Conservation (phyloP, 2,329 filamentous ascomycete genomes). For the Exophiala sp. region DNA sequence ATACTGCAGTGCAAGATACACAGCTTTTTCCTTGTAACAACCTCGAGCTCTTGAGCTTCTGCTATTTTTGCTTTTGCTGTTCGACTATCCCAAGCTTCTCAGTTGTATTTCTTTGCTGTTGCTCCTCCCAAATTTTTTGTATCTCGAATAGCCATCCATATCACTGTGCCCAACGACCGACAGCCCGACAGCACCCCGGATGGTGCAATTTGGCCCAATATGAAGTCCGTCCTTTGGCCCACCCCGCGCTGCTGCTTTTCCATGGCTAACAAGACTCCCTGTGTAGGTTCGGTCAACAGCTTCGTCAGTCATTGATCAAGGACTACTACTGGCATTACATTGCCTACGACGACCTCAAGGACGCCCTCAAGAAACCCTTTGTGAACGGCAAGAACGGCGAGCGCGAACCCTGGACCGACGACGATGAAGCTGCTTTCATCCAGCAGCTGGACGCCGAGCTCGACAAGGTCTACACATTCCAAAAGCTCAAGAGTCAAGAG, state of each 20-base stretch:
- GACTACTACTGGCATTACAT: slow-evolving; percentile 99
- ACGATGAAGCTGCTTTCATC: slow-evolving; percentile 86
- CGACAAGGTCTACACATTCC: slow-evolving; percentile 96
- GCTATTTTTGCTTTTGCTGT: not conserved
- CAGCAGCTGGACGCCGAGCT: slow-evolving; percentile 81
- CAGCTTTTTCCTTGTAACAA: not conserved
- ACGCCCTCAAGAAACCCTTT: slow-evolving; percentile 69
- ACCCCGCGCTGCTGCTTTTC: not conserved
- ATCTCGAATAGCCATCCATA: not conserved
- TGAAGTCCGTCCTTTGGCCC: slow-evolving; percentile 6
- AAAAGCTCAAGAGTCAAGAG: slow-evolving; percentile 94
- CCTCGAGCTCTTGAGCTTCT: not conserved
- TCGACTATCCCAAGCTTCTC: not conserved
- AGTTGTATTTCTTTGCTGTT: not conserved
- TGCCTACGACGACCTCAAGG: slow-evolving; percentile 90
- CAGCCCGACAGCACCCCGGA: not conserved
- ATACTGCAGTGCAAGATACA: not conserved
- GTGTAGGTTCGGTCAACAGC: slow-evolving; percentile 82
- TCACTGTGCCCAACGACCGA: not conserved
- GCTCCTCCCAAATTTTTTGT: not conserved
- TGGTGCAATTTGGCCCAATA: slow-evolving; percentile 1
- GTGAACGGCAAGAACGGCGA: slow-evolving; percentile 47
- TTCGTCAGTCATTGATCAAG: slow-evolving; percentile 89
- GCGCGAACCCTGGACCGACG: slow-evolving; percentile 73
- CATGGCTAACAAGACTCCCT: not conserved